Conservation (phyloP, 2,329 filamentous ascomycete species). For the Davidsoniella eucalypti region DNA sequence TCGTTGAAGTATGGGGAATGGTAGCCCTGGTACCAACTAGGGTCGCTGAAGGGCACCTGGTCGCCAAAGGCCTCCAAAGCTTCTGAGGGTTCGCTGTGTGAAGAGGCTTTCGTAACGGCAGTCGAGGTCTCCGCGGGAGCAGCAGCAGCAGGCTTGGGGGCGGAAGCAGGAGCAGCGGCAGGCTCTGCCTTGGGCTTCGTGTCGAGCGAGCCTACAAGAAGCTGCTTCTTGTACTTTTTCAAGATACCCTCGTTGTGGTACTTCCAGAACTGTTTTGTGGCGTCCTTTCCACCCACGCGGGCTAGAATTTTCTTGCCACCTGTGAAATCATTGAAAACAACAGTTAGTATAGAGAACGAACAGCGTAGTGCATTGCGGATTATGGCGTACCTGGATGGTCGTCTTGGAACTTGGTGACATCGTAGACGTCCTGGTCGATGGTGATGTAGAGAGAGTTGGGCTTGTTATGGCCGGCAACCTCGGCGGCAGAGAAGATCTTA, state of each 20-base stretch:
- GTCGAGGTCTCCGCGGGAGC: constrained; percentile 20
- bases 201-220: constrained; percentile 78
- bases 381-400: constrained; percentile 55
- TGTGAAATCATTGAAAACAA: constrained; percentile 16
- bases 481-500: constrained; percentile 65
- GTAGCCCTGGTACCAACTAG: constrained; percentile 88
- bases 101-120: constrained; percentile 15
- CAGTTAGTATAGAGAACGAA: constrained; percentile 2
- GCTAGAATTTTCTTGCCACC: constrained; percentile 50
- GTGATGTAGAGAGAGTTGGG: constrained; percentile 72
- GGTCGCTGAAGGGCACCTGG: constrained; percentile 81
- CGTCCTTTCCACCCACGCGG: constrained; percentile 47
- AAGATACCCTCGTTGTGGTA: constrained; percentile 74
- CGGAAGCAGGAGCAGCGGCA: constrained; percentile 33
- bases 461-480: constrained; percentile 88
- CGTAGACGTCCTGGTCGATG: constrained; percentile 90
- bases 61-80: constrained; percentile 61
- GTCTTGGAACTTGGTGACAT: constrained; percentile 76
- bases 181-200: constrained; percentile 52
- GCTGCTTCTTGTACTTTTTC: constrained; percentile 65
- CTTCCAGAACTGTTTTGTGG: constrained; percentile 53
- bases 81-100: constrained; percentile 33
- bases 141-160: constrained; percentile 30
- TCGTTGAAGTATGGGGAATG: constrained; percentile 96
- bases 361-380: background rate